Base-by-base conservation (phyloP, 345 rosid genomes). In the Arabis hirsuta region DNA sequence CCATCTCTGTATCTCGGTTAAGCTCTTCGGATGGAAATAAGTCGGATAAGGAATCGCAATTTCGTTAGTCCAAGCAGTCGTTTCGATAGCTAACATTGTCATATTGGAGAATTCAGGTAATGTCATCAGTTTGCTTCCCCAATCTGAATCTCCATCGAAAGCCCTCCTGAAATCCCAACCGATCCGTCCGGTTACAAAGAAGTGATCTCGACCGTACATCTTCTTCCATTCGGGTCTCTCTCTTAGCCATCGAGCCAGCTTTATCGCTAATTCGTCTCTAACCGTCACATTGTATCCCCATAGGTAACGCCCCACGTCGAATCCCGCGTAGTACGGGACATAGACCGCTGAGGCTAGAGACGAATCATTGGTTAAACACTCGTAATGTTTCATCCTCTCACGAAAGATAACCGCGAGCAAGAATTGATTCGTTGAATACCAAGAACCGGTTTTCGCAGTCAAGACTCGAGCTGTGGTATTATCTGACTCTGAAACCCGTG, bases 11-110 rank as follows among this genome's bases (percentile, higher is more conserved):
- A 84, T 47, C 57, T 84, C 81, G 1, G 22, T 39, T 27, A 73
- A 58, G 22, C 68, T 71, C 3, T 78, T 67, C 0, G 85, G 88
- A 56, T 84, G 85, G 51, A 84, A 84, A 22, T 73, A 78, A 24
- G 85, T 80, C 2, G 88, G 88, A 38, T 82, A 84, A 2, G 85
- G 88, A 29, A 82, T 14, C 4, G 82, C 82, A 2, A 78, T n/a
- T 2, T 84, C 85, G 65, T 63, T 60, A 55, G 68, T 19, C 39
- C 71, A 70, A 5, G 66, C 27, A 43, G 82, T 74, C 7, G 80
- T 12, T 64, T 84, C 88, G 5, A 84, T 73, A 11, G 81, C 44
- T 38, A 84, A n/a, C 84, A 84, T 80, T 6, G 82, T 57, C 78
- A 71, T 78, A 55, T 84, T 84, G 2, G 69, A 2, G 1, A 73